A percentile compares a stretch with the other conserved stretches of the same genome.
phyloP scores from a whole-genome alignment of 1,284 basidiomycete genomes.

The Earliella scabrosa region DNA sequence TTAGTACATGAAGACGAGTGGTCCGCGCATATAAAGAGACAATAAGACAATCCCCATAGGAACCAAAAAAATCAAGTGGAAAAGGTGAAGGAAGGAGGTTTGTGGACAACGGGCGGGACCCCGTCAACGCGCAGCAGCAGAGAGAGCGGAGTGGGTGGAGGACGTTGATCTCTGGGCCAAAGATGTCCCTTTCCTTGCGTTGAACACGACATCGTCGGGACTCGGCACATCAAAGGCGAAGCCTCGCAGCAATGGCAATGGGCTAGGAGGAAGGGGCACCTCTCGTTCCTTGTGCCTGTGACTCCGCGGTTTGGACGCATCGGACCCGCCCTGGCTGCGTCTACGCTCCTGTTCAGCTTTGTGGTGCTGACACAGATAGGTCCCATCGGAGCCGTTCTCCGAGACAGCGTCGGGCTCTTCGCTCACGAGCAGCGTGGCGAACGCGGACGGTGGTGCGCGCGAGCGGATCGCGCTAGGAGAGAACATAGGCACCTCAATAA shows the following conservation, averaged over 20 bases:
- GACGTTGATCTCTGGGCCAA: slow-evolving; percentile 46
- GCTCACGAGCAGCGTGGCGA: slow-evolving; percentile 73
- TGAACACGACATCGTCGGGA: slow-evolving; percentile 84
- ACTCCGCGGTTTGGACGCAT: slow-evolving; percentile 6
- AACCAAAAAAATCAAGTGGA: slow-evolving; percentile 21
- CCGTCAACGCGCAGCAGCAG: slow-evolving; percentile 15
- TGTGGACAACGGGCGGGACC: slow-evolving; percentile 7
- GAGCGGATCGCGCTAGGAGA: slow-evolving; percentile 48
- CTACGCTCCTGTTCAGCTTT: slow-evolving; percentile 15
- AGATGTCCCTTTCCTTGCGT: slow-evolving; percentile 77
- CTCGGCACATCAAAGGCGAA: slow-evolving; percentile 85
- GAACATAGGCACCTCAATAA: slow-evolving; percentile 59
- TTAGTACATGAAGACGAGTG: slow-evolving; percentile 34
- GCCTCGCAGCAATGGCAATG: slow-evolving; percentile 38
- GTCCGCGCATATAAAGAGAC: slow-evolving; percentile 28
- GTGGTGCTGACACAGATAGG: slow-evolving; percentile 19
- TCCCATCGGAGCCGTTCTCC: slow-evolving; percentile 16
- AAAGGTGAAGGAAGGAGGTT: slow-evolving; percentile 19
- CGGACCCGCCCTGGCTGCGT: slow-evolving; percentile 11
- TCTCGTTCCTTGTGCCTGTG: slow-evolving; percentile 19
- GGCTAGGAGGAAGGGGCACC: slow-evolving; percentile 31
- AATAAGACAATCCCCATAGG: slow-evolving; percentile 38
- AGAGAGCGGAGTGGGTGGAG: slow-evolving; percentile 29
- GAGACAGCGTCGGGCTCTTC: slow-evolving; percentile 46
- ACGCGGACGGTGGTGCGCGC: slow-evolving; percentile 75